Evolutionary conservation across 306 rosid species (phyloP), one percentile per base, ranked within the genome.

Genomic region (Vigna mungo): DNA sequence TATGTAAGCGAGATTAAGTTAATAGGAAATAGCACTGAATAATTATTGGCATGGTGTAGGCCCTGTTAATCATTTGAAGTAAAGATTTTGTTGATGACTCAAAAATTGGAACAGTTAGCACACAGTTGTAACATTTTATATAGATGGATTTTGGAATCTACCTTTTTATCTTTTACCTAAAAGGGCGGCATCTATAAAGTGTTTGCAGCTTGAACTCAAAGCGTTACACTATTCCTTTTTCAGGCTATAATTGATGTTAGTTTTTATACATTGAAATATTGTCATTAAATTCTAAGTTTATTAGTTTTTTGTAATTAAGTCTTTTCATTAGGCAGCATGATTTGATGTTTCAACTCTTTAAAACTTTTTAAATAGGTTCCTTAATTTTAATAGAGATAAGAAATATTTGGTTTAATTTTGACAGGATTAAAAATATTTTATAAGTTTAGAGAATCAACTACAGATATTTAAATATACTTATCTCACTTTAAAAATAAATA

Each of bases 41-140:
- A 82, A 83, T 79, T 71, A 51, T 85, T 67, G 58, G 58, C 30
- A 79, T 77, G 43, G 68, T 67, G 89, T 84, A 81, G 88, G 87
- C n/a, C 90, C 92, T 30, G 4, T 81, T 88, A 78, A 90, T 92
- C 92, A 93, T 89, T 89, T 87, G 88, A 88, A 89, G 87, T 89
- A 88, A 79, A 76, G 87, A 88, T 84, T 84, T 54, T 36, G 69
- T 80, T 80, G 76, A 74, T 66, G 51, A 69, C 59, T 68, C 21
- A 78, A 65, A 8, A 76, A 78, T 59, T 74, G 79, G 47, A 73
- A 75, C 82, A 44, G 80, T 72, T 48, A 47, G 32, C 60, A 59
- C 61, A 60, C 61, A 46, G 68, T 69, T 20, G 20, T 67, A 59
- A 48, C 55, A 58, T 60, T 52, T 49, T 71, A 32, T 46, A 71